Percentiles rank a stretch among this genome's conserved stretches.
These are phyloP conservation scores for Fennellomyces sp. DNA, from an alignment of 371 early-diverging fungal genomes.

Conservation along the genomic window DNA sequence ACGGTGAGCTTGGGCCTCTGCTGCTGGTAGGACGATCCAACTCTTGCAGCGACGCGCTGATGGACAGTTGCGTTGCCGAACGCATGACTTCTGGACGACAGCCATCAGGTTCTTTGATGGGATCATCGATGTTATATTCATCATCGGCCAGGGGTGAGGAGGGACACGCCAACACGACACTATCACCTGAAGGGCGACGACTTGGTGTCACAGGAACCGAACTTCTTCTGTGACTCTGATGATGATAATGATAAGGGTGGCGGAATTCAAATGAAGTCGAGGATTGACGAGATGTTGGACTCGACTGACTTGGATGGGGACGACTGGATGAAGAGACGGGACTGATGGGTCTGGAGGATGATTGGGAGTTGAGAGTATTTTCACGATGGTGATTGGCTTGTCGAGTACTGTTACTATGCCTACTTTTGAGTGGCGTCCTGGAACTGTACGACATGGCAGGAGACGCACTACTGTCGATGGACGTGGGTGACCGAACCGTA, in stretches of 20 bases:
- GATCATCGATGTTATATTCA: constrained; percentile 31
- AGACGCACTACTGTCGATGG: constrained; percentile 9
- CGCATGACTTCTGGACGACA: constrained; percentile 47
- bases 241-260: constrained; percentile 9
- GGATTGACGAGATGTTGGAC: constrained; percentile 17
- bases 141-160: constrained; percentile 35
- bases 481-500: constrained; percentile 1
- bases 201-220: constrained; percentile 18
- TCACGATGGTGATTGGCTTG: constrained; percentile 12
- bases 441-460: constrained; percentile 1
- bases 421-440: constrained; percentile 4
- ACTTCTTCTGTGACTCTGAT: constrained; percentile 10
- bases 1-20: not conserved
- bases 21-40: constrained; percentile 16
- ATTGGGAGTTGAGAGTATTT: not conserved
- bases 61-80: constrained; percentile 47
- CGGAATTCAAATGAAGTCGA: constrained; percentile 18
- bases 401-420: constrained; percentile 2
- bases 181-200: constrained; percentile 34
- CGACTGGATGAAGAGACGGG: not conserved
- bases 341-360: constrained; percentile 4
- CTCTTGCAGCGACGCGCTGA: constrained; percentile 39
- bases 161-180: constrained; percentile 28
- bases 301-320: constrained; percentile 5
- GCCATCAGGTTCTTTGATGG: constrained; percentile 49